Conservation (phyloP, 176 grass and related monocot species). For the Chloris gayana region DNA sequence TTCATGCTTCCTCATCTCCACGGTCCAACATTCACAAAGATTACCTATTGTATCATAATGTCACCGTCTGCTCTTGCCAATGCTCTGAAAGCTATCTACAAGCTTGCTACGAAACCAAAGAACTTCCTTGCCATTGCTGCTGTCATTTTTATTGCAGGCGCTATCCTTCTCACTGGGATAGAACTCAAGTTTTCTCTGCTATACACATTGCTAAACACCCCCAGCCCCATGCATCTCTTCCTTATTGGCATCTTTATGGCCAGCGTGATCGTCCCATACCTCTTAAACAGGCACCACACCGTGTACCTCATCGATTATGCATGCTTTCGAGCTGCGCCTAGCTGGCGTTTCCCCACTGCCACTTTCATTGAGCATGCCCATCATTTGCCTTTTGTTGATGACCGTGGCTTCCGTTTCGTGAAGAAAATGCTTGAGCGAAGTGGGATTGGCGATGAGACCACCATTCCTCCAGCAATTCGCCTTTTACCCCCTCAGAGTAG, state of each 20-base stretch:
- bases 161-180: no score
- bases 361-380: constrained; percentile 40
- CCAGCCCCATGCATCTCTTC: constrained; percentile 26
- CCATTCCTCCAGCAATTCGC: constrained; percentile 31
- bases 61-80: no score
- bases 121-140: no score
- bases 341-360: constrained; percentile 11
- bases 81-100: no score
- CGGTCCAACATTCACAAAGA: no score
- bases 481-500: constrained; percentile 34
- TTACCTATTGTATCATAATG: no score
- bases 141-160: no score
- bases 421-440: constrained; percentile 44
- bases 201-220: constrained; percentile 20
- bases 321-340: constrained; percentile 27
- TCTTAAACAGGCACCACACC: neutral
- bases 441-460: constrained; percentile 52
- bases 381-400: constrained; percentile 24
- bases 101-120: no score
- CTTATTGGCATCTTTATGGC: neutral
- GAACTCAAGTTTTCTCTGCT: neutral
- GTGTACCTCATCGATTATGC: constrained; percentile 62
- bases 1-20: no score
- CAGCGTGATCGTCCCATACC: no score
- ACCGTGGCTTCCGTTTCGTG: constrained; percentile 39